phyloP scores from a whole-genome alignment of 2,329 filamentous ascomycete genomes.

The Aureobasidium subglaciale region DNA sequence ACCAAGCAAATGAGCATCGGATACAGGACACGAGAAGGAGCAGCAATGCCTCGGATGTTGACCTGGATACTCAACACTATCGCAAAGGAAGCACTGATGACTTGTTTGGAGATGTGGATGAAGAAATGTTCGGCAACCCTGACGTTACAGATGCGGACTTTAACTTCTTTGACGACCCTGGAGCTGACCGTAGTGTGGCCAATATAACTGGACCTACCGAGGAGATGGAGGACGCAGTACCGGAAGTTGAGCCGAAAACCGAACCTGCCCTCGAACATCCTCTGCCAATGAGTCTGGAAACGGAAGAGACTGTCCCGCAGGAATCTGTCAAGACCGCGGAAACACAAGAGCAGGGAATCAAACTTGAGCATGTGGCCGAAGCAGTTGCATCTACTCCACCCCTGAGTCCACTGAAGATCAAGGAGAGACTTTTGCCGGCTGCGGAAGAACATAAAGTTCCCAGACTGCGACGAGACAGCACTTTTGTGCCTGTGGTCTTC shows the following conservation, averaged over 20 bases:
- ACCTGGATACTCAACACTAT: conserved; percentile 33
- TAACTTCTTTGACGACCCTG: conserved; percentile 68
- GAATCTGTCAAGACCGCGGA: neutral
- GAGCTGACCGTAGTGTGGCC: conserved; percentile 24
- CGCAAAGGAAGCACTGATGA: conserved; percentile 44
- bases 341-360: neutral
- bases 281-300: neutral
- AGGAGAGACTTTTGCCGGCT: conserved; percentile 42
- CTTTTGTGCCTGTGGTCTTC: conserved; percentile 48
- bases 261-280: neutral
- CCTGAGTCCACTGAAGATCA: conserved; percentile 36
- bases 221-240: neutral
- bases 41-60: conserved; percentile 45
- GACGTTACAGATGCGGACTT: conserved; percentile 79
- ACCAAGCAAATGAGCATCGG: neutral
- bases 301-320: neutral
- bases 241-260: neutral
- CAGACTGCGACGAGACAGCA: conserved; percentile 30
- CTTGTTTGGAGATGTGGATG: conserved; percentile 61
- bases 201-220: neutral
- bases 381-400: conserved; percentile 27
- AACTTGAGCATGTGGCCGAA: neutral
- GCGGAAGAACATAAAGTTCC: conserved; percentile 26
- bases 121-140: conserved; percentile 64
- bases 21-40: neutral